A percentile compares a stretch with the other conserved stretches of the same genome.
phyloP scores from a whole-genome alignment of 1,139 yeast genomes.

The Pichia sp. region DNA sequence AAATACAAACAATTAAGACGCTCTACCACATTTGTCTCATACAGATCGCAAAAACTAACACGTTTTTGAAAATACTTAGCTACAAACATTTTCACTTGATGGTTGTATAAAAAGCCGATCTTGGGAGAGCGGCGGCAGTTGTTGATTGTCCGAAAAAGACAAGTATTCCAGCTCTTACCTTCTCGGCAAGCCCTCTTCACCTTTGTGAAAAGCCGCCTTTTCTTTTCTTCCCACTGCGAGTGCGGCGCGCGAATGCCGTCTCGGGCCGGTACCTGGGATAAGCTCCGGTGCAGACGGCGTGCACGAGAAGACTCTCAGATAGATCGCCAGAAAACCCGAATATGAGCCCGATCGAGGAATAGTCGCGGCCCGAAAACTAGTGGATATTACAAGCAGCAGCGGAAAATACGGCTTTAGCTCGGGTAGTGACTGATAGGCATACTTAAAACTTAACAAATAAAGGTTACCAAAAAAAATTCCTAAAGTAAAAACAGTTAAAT shows the following conservation, averaged over 20 bases:
- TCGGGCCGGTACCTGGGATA: neutral
- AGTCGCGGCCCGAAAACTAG: too few relatives aligned
- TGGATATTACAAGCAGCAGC: too few relatives aligned
- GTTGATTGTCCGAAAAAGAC: neutral
- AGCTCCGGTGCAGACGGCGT: neutral
- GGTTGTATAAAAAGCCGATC: too few relatives aligned
- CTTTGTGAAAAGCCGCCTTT: neutral
- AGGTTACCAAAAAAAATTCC: neutral
- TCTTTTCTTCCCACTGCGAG: neutral
- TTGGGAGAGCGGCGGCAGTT: neutral
- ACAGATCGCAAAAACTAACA: too few relatives aligned
- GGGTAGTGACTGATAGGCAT: neutral
- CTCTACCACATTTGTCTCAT: too few relatives aligned
- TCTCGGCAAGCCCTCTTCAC: neutral
- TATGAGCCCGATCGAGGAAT: neutral
- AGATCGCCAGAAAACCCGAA: neutral
- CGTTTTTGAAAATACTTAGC: too few relatives aligned
- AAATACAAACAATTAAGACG: too few relatives aligned
- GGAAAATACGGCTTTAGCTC: too few relatives aligned
- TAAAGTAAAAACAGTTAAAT: neutral
- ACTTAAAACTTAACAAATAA: neutral
- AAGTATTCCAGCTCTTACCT: neutral
- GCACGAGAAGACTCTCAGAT: too few relatives aligned
- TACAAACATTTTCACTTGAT: too few relatives aligned
- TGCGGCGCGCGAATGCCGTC: neutral